A percentile compares a stretch with the other conserved stretches of the same genome.
These are phyloP conservation scores for Flaveria linearis DNA, from an alignment of 129 eudicot species.

Conservation along the genomic window DNA sequence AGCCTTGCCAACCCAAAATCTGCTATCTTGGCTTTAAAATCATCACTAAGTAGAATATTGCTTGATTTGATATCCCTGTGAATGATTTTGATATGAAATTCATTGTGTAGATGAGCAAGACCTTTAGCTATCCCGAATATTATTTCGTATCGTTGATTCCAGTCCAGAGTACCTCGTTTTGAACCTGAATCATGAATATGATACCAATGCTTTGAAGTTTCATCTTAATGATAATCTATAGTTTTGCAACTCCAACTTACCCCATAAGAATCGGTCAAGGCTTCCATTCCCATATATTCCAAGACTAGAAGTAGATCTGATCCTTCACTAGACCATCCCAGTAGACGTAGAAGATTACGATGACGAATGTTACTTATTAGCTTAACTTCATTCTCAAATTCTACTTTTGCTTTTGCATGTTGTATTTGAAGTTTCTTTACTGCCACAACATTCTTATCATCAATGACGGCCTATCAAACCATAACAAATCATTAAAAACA, in stretches of 20 bases:
- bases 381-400: constrained; percentile 63
- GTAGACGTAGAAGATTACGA: constrained; percentile 63
- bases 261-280: constrained; percentile 67
- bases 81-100: constrained; percentile 62
- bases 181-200: constrained; percentile 42
- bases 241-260: constrained; percentile 30
- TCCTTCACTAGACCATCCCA: constrained; percentile 61
- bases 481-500: too few relatives aligned
- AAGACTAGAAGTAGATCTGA: constrained; percentile 62
- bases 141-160: constrained; percentile 62
- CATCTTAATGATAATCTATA: neutral
- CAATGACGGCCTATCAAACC: constrained; percentile 47
- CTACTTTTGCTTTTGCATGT: constrained; percentile 47
- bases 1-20: constrained; percentile 78
- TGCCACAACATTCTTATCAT: constrained; percentile 57
- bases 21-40: constrained; percentile 62
- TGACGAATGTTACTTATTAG: constrained; percentile 73
- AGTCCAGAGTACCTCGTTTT: constrained; percentile 46
- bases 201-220: neutral
- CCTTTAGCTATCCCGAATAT: constrained; percentile 68
- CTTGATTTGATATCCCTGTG: constrained; percentile 70
- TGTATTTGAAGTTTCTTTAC: constrained; percentile 53
- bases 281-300: constrained; percentile 72
- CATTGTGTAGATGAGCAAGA: constrained; percentile 67
- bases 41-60: constrained; percentile 56